Conservation (phyloP, 148 eudicot species). For the Gaultheria prostrata region DNA sequence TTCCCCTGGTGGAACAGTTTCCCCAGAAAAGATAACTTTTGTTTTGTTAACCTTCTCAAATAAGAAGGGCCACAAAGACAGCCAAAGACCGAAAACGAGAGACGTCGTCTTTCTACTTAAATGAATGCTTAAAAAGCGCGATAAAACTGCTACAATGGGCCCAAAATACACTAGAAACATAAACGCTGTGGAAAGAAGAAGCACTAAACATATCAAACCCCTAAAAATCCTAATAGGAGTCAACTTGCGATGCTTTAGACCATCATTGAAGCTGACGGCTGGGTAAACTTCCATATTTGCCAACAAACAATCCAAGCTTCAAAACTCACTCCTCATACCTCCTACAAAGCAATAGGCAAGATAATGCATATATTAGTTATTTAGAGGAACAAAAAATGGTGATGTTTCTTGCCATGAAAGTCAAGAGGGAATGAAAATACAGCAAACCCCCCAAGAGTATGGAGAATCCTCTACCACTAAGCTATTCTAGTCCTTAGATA, state of each 20-base stretch:
- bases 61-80: conserved; percentile 73
- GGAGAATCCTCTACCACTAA: conserved; percentile 6
- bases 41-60: conserved; percentile 80
- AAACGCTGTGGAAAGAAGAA: conserved; percentile 62
- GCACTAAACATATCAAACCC: conserved; percentile 59
- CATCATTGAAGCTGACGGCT: conserved; percentile 28
- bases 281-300: conserved; percentile 60
- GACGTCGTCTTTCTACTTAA: conserved; percentile 56
- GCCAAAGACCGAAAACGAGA: conserved; percentile 60
- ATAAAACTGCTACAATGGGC: conserved; percentile 39
- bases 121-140: conserved; percentile 50
- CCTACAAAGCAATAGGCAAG: conserved; percentile 16
- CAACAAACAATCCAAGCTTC: conserved; percentile 9
- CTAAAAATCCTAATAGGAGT: conserved; percentile 56
- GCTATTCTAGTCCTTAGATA: neutral
- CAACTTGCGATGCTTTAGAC: conserved; percentile 44
- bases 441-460: neutral
- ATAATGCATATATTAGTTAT: neutral
- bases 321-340: conserved; percentile 7
- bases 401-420: neutral
- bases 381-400: neutral
- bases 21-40: conserved; percentile 65
- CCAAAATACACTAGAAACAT: conserved; percentile 52
- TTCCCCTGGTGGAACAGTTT: conserved; percentile 51
- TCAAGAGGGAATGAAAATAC: neutral